Percentiles rank a stretch among this genome's conserved stretches.
Conservation (phyloP, 106 monocot genomes). For the Dendrobium officinale region DNA sequence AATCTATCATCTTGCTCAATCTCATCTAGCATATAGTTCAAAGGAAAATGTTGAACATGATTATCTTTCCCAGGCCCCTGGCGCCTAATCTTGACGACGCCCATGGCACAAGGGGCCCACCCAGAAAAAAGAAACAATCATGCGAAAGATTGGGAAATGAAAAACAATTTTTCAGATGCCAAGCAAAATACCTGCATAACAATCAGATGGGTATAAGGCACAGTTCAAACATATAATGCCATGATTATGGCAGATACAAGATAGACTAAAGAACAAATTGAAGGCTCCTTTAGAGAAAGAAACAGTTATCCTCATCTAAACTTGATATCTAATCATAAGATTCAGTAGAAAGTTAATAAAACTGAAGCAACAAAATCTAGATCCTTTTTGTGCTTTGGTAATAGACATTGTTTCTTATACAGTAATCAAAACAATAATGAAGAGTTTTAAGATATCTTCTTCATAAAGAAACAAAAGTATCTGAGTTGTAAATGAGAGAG, state of each 20-base stretch:
- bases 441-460: neutral
- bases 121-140: constrained; percentile 15
- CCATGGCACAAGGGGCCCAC: constrained; percentile 51
- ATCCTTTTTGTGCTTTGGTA: neutral
- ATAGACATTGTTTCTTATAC: neutral
- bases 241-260: neutral
- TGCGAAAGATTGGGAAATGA: constrained; percentile 17
- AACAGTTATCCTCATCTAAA: neutral
- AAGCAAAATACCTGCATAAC: constrained; percentile 21
- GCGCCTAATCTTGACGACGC: constrained; percentile 46
- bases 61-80: constrained; percentile 18
- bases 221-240: constrained; percentile 3
- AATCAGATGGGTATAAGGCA: neutral
- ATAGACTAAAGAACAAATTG: neutral
- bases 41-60: constrained; percentile 3
- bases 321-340: neutral
- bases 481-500: neutral
- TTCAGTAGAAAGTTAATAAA: neutral
- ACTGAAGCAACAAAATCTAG: neutral
- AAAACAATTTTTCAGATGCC: neutral
- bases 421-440: neutral
- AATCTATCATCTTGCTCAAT: constrained; percentile 25
- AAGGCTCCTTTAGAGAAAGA: neutral
- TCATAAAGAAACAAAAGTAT: neutral
- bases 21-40: constrained; percentile 10